Percentiles rank a stretch among this genome's conserved stretches.
These are phyloP conservation scores for Coprinopsis strossmayeri DNA, from an alignment of 768 basidiomycete species.

Conservation along the genomic window DNA sequence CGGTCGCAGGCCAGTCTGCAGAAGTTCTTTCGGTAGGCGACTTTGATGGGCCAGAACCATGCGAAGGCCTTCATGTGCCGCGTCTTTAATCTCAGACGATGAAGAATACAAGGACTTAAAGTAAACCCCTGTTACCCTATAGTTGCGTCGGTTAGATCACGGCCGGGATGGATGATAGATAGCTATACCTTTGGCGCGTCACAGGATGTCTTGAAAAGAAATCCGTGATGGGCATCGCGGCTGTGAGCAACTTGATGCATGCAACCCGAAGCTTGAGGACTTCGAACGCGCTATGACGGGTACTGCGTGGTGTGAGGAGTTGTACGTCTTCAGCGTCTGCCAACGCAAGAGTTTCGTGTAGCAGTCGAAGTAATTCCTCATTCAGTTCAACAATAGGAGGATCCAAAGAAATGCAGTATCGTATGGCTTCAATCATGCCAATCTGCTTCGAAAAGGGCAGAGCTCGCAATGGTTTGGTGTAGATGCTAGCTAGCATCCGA, in stretches of 20 bases:
- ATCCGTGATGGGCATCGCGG: slow-evolving; percentile 92
- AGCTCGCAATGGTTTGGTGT: slow-evolving; percentile 93
- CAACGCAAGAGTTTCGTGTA: slow-evolving; percentile 90
- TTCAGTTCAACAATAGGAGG: slow-evolving; percentile 89
- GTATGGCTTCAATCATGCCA: slow-evolving; percentile 95
- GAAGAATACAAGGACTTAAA: slow-evolving; percentile 97
- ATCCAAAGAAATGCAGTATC: slow-evolving; percentile 84
- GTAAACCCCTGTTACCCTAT: slow-evolving; percentile 88
- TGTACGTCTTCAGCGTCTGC: slow-evolving; percentile 94
- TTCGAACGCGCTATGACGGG: slow-evolving; percentile 73
- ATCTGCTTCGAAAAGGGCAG: slow-evolving; percentile 94
- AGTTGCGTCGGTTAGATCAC: slow-evolving; percentile 7
- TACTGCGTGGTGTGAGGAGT: slow-evolving; percentile 65
- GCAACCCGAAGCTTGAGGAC: slow-evolving; percentile 88
- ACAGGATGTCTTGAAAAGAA: slow-evolving; percentile 83
- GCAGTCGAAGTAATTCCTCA: slow-evolving; percentile 83
- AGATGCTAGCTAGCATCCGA: slow-evolving; percentile 83
- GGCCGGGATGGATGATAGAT: too few species aligned
- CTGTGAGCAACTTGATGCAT: slow-evolving; percentile 88
- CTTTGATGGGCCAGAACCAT: slow-evolving; percentile 86
- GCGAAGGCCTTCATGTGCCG: slow-evolving; percentile 88
- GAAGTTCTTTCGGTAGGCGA: slow-evolving; percentile 87
- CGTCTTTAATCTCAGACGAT: slow-evolving; percentile 87
- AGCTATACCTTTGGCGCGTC: slow-evolving; percentile 86
- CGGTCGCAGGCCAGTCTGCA: slow-evolving; percentile 92